phyloP scores from a whole-genome alignment of 495 filamentous ascomycete species.

The Aspergillus kassunensis region DNA sequence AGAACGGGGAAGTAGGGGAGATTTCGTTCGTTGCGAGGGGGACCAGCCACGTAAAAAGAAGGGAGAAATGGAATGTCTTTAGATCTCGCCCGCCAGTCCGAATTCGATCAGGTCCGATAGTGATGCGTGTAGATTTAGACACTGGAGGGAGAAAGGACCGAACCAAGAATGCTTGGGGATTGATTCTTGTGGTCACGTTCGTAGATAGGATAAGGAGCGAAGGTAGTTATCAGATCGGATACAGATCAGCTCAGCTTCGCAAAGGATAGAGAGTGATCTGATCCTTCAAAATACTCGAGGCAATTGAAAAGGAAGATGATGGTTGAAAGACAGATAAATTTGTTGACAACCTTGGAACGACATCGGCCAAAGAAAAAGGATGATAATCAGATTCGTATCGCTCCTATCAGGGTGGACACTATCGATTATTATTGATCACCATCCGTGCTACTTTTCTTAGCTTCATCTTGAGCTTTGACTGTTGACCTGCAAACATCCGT shows the following conservation, averaged over 20 bases:
- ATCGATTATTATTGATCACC: too few relatives aligned
- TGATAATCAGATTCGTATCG: too few relatives aligned
- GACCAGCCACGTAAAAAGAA: constrained; percentile 27
- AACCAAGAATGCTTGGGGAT: neutral
- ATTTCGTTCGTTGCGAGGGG: constrained; percentile 12
- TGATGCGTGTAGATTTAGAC: neutral
- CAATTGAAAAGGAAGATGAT: too few relatives aligned
- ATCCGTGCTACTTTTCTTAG: too few relatives aligned
- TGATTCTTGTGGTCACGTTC: neutral
- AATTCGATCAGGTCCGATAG: constrained; percentile 5
- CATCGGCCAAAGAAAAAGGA: too few relatives aligned
- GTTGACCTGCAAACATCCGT: too few relatives aligned
- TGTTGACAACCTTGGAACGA: too few relatives aligned
- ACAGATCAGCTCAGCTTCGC: neutral
- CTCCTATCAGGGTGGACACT: too few relatives aligned
- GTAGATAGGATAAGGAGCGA: constrained; percentile 18
- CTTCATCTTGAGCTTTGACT: too few relatives aligned
- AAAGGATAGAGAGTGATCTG: too few relatives aligned
- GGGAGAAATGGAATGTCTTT: constrained; percentile 17
- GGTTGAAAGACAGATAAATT: too few relatives aligned
- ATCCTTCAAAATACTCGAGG: too few relatives aligned
- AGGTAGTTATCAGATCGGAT: constrained; percentile 12
- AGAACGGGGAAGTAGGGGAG: constrained; percentile 3
- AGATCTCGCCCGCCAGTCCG: constrained; percentile 10
- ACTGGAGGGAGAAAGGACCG: neutral